Evolutionary conservation across 352 stramenopile genomes (phyloP).

Genomic region (Phytophthora sansomeana): DNA sequence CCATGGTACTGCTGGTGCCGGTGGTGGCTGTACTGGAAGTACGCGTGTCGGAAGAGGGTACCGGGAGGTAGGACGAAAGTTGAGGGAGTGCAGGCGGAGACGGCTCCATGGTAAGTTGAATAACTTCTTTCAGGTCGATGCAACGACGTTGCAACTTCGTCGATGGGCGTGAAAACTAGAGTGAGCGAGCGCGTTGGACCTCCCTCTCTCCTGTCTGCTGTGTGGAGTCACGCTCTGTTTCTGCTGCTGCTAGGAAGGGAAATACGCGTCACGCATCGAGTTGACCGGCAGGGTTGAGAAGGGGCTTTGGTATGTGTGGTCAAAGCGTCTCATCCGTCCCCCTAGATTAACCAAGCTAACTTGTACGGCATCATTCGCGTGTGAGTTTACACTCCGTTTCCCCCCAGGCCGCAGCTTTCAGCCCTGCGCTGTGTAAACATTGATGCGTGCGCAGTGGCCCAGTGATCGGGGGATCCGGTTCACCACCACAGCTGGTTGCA

Average conservation of each 20-base stretch:
- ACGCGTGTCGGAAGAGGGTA: conserved; percentile 18
- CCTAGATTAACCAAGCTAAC: no score
- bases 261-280: conserved; percentile 27
- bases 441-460: conserved; percentile 27
- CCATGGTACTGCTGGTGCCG: conserved; percentile 11
- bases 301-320: conserved; percentile 19
- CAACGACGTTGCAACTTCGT: not conserved
- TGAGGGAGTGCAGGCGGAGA: conserved; percentile 16
- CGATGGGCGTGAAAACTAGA: conserved; percentile 9
- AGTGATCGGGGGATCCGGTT: conserved; percentile 23
- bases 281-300: conserved; percentile 29
- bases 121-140: not conserved
- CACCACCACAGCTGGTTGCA: conserved; percentile 31
- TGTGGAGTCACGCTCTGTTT: conserved; percentile 12
- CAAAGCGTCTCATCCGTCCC: conserved; percentile 23
- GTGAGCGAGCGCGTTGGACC: conserved; percentile 20
- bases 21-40: conserved; percentile 12
- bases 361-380: conserved; percentile 16
- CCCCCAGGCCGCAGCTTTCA: conserved; percentile 9
- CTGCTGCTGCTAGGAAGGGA: conserved; percentile 18
- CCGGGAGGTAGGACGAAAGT: conserved; percentile 35
- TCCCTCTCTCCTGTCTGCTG: conserved; percentile 7
- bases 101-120: conserved; percentile 23
- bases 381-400: conserved; percentile 29
- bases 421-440: conserved; percentile 21